Base-by-base conservation (phyloP, 1,284 basidiomycete genomes). In the Rhodotorula sp. region DNA sequence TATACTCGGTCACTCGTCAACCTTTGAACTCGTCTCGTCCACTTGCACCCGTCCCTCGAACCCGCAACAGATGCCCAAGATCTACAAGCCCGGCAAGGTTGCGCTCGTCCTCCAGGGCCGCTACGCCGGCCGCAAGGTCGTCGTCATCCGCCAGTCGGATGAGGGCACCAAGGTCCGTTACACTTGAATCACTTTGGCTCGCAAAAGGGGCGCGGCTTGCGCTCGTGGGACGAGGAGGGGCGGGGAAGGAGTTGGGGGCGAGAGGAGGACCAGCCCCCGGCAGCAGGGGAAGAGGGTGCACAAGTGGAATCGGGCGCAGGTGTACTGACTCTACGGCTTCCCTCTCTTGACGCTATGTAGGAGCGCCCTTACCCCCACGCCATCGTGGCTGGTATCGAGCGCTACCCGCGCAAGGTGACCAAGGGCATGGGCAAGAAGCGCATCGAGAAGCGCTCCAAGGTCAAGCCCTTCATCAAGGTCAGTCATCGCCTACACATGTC, bases 81-180 rank as follows among this genome's bases (percentile, higher is more conserved):
- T 93, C 83, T 94, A 92, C 89, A 97, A 97, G 87, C 91, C 95
- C 84, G 95, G 95, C 85, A 98, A 97, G 89, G 94, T 94, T 81
- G 93, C 93, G 78, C 92, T 97, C 84, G 89, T 97, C 83, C 90
- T 97, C 82, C 90, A 92, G 84, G 94, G 94, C 81, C 93, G 94
- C 83, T 94, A 97, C 83, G 95, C 95, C 78, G 91, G 91, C 80
- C 91, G 90, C 84, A 93, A 93, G 85, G 92, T 93, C 76, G 91
- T 93, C 71, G 88, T 93, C 71, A 90, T 93, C 82, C 92, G 91
- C 83, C 91, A 92, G 82, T 81, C 88, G 74, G 92, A 93, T 80
- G 92, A 93, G 80, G 91, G 92, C 56, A 90, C 88, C 76, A 92
- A 92, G 83, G 92, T 93, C 77, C 47, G 66, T 49, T 60, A 2